Conservation (phyloP, 371 early-diverging fungal species). For the Parasitella parasitica region DNA sequence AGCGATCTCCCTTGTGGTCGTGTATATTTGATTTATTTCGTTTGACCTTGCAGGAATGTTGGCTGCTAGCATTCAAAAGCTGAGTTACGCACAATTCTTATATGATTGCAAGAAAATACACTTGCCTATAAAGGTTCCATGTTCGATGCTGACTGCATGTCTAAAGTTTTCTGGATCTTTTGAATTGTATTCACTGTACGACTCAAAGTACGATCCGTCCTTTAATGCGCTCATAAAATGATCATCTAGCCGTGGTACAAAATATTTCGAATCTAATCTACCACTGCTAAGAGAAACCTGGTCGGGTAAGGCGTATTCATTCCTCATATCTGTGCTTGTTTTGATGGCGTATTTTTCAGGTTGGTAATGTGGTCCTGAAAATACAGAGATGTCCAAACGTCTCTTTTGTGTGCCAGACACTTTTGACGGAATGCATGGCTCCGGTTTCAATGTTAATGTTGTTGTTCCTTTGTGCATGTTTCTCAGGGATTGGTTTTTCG, state of each 20-base stretch:
- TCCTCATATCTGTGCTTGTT: not conserved
- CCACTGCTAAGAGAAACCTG: not conserved
- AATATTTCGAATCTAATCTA: not conserved
- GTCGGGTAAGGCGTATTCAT: not conserved
- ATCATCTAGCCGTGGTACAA: not conserved
- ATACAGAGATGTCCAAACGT: not conserved
- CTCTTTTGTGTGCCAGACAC: not conserved
- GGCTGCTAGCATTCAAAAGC: no score
- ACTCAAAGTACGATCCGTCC: constrained; percentile 8
- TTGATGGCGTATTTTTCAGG: constrained; percentile 15
- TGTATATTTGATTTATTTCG: not conserved
- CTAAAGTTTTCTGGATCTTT: constrained; percentile 23
- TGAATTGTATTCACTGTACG: constrained; percentile 1
- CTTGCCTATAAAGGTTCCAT: not conserved
- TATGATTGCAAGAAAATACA: not conserved
- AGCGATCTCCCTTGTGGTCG: not conserved
- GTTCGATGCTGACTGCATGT: constrained; percentile 6
- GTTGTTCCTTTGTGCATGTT: not conserved
- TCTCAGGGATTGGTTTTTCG: not conserved
- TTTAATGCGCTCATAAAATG: constrained; percentile 15
- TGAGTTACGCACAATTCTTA: no score
- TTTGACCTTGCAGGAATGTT: not conserved
- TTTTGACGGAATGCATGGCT: not conserved
- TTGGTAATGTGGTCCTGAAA: constrained; percentile 17
- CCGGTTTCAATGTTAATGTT: not conserved